Conservation (phyloP, 805 yeast genomes). For the Naumovozyma baii region DNA sequence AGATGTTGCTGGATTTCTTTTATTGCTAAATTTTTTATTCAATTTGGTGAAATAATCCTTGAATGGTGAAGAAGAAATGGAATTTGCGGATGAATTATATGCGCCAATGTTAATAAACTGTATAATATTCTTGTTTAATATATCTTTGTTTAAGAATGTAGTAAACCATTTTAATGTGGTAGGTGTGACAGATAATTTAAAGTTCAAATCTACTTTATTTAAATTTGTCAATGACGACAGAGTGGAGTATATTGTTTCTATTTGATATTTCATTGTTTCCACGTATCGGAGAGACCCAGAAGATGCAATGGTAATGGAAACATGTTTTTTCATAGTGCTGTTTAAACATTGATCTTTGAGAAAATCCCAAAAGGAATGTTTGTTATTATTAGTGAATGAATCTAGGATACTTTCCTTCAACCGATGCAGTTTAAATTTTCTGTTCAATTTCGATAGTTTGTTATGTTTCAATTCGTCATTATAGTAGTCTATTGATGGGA, state of each 20-base stretch:
- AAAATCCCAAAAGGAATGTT: conserved; percentile 17
- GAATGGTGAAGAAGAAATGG: conserved; percentile 20
- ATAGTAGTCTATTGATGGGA: conserved; percentile 29
- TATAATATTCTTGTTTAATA: conserved; percentile 12
- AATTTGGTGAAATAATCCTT: conserved; percentile 26
- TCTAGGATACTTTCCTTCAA: conserved; percentile 20
- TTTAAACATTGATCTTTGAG: conserved; percentile 1
- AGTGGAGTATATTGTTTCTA: conserved; percentile 19
- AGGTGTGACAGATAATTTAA: conserved; percentile 21
- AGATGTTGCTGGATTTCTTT: background rate
- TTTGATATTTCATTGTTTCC: conserved; percentile 25
- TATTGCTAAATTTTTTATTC: conserved; percentile 16
- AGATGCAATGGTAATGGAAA: conserved; percentile 12
- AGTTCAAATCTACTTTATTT: conserved; percentile 10
- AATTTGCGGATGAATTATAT: conserved; percentile 3
- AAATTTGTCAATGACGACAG: conserved; percentile 3
- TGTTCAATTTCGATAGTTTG: conserved; percentile 23
- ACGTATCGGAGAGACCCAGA: conserved; percentile 29
- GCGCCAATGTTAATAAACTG: conserved; percentile 16
- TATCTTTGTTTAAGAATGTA: conserved; percentile 17
- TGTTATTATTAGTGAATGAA: conserved; percentile 17
- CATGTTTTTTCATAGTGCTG: background rate
- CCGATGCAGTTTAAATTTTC: conserved; percentile 23
- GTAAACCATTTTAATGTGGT: conserved; percentile 28
- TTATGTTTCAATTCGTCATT: conserved; percentile 24